Base-by-base conservation (phyloP, 129 eudicot species). In the Flaveria robusta region DNA sequence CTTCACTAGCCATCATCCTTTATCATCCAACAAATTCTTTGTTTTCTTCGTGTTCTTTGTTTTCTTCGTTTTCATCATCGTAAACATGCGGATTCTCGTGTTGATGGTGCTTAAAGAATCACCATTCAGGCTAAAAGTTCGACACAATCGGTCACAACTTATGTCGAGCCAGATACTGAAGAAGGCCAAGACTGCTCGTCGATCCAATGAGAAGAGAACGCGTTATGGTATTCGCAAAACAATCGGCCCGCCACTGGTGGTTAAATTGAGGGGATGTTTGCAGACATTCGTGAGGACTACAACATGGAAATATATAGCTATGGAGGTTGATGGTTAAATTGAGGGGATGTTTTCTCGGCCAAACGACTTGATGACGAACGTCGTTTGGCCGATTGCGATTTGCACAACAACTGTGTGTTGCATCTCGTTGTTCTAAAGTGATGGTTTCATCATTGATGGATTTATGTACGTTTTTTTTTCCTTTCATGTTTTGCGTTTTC, bases 291-390 rank as follows among this genome's bases (percentile, higher is more conserved):
- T 19, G 20, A 39, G 71, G 49, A 66, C 51, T 5, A 12, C 43
- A 1, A 39, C 71, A 19, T 66, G 71, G 71, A 39, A 19, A 39
- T 65, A 65, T 65, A 65, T 65, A 2, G 5, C 23, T 29, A 34
- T 65, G 70, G 47, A 65, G 70, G 70, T 4, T n/a, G 70, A 37
- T 31, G 45, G 12, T n/a, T n/a, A n/a, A n/a, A n/a, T n/a, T n/a
- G n/a, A n/a, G n/a, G n/a, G n/a, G n/a, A n/a, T n/a, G n/a, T n/a
- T n/a, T n/a, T n/a, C n/a, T n/a, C 22, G 43, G 70, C 46, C 20
- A 34, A 65, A 16, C 14, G 70, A 4, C 70, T 65, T 37, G 49
- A 16, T 16, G 70, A 65, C 3, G 70, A 34, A 15, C 47, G 70
- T 2, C 0, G 45, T 65, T 65, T 65, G 70, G 70, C 24, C 22